A percentile compares a stretch with the other conserved stretches of the same genome.
These are phyloP conservation scores for Coniophora puteana DNA, from an alignment of 1,284 basidiomycete species.

Conservation along the genomic window DNA sequence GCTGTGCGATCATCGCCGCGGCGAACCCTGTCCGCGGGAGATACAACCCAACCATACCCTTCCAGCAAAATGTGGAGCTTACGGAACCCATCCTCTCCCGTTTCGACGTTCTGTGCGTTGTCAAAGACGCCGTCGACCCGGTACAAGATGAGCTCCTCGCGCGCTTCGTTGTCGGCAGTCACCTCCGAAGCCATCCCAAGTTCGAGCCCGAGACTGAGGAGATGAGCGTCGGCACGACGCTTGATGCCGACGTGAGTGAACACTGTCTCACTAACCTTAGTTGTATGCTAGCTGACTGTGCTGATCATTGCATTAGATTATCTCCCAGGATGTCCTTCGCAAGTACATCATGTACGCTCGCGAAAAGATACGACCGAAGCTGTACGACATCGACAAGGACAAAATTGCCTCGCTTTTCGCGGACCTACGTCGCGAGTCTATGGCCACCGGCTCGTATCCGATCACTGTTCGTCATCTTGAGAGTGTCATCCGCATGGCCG, in stretches of 20 bases:
- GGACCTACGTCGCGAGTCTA: slow-evolving; percentile 94
- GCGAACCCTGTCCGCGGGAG: slow-evolving; percentile 96
- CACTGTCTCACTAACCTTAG: neutral
- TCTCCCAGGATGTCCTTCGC: slow-evolving; percentile 94
- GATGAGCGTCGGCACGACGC: slow-evolving; percentile 81
- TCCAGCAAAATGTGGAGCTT: slow-evolving; percentile 97
- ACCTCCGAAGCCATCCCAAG: slow-evolving; percentile 90
- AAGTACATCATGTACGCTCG: slow-evolving; percentile 99
- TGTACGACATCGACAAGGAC: slow-evolving; percentile 94
- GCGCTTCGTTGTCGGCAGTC: slow-evolving; percentile 95
- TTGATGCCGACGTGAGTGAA: slow-evolving; percentile 86
- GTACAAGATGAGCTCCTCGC: slow-evolving; percentile 96
- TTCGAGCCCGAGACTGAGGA: slow-evolving; percentile 86
- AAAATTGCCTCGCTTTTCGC: slow-evolving; percentile 93
- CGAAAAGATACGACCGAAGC: slow-evolving; percentile 88
- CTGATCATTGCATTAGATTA: slow-evolving; percentile 57
- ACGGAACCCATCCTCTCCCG: slow-evolving; percentile 99
- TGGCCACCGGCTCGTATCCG: slow-evolving; percentile 96
- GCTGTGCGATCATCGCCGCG: slow-evolving; percentile 96
- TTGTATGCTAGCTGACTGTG: neutral
- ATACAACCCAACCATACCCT: slow-evolving; percentile 97
- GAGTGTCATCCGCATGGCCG: slow-evolving; percentile 99
- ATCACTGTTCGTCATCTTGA: slow-evolving; percentile 98
- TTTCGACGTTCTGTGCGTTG: slow-evolving; percentile 97
- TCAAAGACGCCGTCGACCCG: slow-evolving; percentile 96